Base-by-base conservation (phyloP, 2,329 filamentous ascomycete species). In the Fusarium agapanthi region DNA sequence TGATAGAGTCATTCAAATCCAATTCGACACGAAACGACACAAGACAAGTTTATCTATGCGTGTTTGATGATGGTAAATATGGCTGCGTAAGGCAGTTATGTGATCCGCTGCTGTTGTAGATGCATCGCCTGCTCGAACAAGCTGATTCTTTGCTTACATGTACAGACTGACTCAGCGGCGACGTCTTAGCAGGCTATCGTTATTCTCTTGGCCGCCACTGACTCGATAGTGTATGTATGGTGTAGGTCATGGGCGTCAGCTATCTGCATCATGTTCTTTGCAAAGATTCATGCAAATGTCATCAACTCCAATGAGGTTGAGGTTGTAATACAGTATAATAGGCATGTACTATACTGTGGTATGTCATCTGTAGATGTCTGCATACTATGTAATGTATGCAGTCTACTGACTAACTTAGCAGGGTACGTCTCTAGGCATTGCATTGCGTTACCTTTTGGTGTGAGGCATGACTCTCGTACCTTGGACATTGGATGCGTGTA, bases 401-500 rank as follows among this genome's bases (percentile, higher is more conserved):
- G 26, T 22, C 12, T 11, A 41, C 38, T 10, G 3, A 34, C 14
- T 34, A 30, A 30, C 1, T 30, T 30, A 15, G 32, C 32, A 34
- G 32, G 15, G 15, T 34, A 15, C 32, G 14, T 34, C 32, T 34
- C 32, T 34, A 34, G 32, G 32, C 32, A 28, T 37, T 30, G 20
- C 44, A 30, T 30, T 30, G 10, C 28, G 14, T 44, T 44, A 8
- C 20, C 22, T n/a, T 37, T 26, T 53, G 18, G 20, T 37, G 18
- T 28, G 35, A 54, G 43, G 30, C 58, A 59, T 71, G 67, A 64
- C 54, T 67, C 44, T 57, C 18, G 53, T 50, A 24, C 38, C 47
- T 37, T 32, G 57, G 43, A 57, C 65, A 56, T 45, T 50, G 41
- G 28, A 56, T 68, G 61, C 45, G 61, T 73, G 70, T 44, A 71